Evolutionary conservation across 441 rosid genomes (phyloP).

Genomic region (Populus hybrid): DNA sequence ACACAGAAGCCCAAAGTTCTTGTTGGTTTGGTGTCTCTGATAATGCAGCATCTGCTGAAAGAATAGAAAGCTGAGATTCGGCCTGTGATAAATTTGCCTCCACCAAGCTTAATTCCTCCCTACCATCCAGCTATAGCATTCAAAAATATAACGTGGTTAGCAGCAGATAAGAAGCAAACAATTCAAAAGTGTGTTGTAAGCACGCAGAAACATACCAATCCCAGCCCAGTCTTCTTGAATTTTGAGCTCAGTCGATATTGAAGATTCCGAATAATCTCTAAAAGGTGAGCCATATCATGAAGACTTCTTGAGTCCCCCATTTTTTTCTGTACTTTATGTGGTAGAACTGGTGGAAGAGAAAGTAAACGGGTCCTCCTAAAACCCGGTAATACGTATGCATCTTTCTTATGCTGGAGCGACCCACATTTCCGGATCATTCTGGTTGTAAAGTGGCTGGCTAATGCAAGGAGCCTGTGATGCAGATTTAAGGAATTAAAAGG

Average conservation of each 20-base stretch:
- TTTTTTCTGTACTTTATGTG: slow-evolving; percentile 37
- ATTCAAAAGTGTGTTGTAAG: background rate
- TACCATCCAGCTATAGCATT: slow-evolving; percentile 54
- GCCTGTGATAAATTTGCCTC: slow-evolving; percentile 40
- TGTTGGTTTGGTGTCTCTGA: slow-evolving; percentile 37
- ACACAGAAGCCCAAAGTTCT: slow-evolving; percentile 29
- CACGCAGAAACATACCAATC: slow-evolving; percentile 46
- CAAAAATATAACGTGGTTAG: slow-evolving; percentile 2
- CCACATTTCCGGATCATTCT: slow-evolving; percentile 82
- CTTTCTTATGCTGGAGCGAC: slow-evolving; percentile 53
- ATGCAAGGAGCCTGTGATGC: slow-evolving; percentile 72
- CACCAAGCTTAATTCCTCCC: slow-evolving; percentile 37
- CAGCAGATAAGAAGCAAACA: slow-evolving; percentile 12
- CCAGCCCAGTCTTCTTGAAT: slow-evolving; percentile 73
- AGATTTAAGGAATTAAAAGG: slow-evolving; percentile 19
- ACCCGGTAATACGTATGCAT: slow-evolving; percentile 40
- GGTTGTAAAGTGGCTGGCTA: slow-evolving; percentile 81
- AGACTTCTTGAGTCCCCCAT: slow-evolving; percentile 53
- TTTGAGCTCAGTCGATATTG: slow-evolving; percentile 67
- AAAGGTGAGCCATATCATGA: slow-evolving; percentile 74
- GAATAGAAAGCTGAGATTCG: slow-evolving; percentile 57
- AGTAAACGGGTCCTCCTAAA: slow-evolving; percentile 34
- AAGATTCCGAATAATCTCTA: slow-evolving; percentile 83
- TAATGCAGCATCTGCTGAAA: slow-evolving; percentile 39
- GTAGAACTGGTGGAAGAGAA: slow-evolving; percentile 55